phyloP scores from a whole-genome alignment of 2,329 filamentous ascomycete genomes.

The Aspergillus neoniger region DNA sequence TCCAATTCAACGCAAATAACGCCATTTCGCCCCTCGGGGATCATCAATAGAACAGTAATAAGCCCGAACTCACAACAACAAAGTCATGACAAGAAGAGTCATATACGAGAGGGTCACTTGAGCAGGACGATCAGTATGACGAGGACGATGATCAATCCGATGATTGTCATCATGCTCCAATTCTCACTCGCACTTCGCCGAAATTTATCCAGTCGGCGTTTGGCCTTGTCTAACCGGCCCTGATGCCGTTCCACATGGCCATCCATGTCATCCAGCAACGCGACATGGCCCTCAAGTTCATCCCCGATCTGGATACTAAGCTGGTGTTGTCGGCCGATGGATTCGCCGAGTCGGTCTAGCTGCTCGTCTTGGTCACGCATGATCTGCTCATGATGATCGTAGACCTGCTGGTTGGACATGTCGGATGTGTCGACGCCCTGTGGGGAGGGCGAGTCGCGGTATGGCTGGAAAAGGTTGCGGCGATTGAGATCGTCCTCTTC shows the following conservation, averaged over 20 bases:
- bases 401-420: slow-evolving; percentile 81
- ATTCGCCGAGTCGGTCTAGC: slow-evolving; percentile 82
- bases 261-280: slow-evolving; percentile 88
- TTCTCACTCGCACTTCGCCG: slow-evolving; percentile 77
- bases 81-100: background rate
- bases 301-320: slow-evolving; percentile 94
- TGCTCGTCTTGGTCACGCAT: slow-evolving; percentile 90
- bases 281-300: slow-evolving; percentile 87
- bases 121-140: slow-evolving; percentile 79
- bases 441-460: slow-evolving; percentile 59
- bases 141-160: slow-evolving; percentile 78
- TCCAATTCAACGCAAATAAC: slow-evolving; percentile 5
- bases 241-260: slow-evolving; percentile 78
- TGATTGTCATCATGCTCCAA: slow-evolving; percentile 80
- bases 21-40: background rate
- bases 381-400: slow-evolving; percentile 78
- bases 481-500: slow-evolving; percentile 57
- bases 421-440: slow-evolving; percentile 52
- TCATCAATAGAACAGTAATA: background rate
- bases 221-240: slow-evolving; percentile 72
- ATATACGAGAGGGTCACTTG: slow-evolving; percentile 54
- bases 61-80: background rate
- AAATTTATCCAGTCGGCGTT: slow-evolving; percentile 70
- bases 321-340: slow-evolving; percentile 85
- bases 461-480: slow-evolving; percentile 60